Conservation (phyloP, 257 asterid genomes). For the Nicotiana undulata region DNA sequence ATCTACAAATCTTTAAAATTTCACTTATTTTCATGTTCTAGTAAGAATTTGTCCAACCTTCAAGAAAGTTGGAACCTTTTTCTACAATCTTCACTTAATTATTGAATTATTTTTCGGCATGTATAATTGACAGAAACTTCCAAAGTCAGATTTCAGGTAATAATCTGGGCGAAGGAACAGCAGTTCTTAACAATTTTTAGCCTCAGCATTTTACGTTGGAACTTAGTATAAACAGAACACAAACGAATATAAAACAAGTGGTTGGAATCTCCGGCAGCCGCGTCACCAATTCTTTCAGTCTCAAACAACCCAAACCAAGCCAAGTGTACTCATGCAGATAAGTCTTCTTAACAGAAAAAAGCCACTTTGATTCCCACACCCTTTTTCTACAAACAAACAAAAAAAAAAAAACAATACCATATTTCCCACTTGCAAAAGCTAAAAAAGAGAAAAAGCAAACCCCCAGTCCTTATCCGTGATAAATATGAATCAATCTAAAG, state of each 20-base stretch:
- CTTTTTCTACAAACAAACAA: background rate
- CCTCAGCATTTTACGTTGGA: background rate
- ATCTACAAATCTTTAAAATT: too few species aligned
- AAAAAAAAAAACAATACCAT: background rate
- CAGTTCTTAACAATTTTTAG: background rate
- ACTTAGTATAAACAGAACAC: background rate
- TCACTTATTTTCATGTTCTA: too few species aligned
- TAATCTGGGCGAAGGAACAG: background rate
- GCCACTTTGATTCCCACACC: background rate
- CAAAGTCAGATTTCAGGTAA: background rate
- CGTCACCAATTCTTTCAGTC: constrained; percentile 15
- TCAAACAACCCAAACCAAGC: background rate
- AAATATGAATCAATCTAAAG: constrained; percentile 8
- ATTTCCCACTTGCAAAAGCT: constrained; percentile 7
- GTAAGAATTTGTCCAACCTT: too few species aligned
- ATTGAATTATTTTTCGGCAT: too few species aligned
- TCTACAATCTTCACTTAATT: background rate
- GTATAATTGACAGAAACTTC: background rate
- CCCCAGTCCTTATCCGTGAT: background rate
- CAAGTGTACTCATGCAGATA: constrained; percentile 6
- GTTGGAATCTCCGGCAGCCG: constrained; percentile 8
- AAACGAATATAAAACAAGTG: constrained; percentile 15
- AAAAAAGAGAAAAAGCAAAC: background rate
- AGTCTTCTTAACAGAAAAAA: background rate
- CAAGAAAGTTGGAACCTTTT: background rate